Evolutionary conservation across 805 yeast genomes (phyloP), one percentile per base, ranked within the genome.

Genomic region (Tetrapisispora arboricola): DNA sequence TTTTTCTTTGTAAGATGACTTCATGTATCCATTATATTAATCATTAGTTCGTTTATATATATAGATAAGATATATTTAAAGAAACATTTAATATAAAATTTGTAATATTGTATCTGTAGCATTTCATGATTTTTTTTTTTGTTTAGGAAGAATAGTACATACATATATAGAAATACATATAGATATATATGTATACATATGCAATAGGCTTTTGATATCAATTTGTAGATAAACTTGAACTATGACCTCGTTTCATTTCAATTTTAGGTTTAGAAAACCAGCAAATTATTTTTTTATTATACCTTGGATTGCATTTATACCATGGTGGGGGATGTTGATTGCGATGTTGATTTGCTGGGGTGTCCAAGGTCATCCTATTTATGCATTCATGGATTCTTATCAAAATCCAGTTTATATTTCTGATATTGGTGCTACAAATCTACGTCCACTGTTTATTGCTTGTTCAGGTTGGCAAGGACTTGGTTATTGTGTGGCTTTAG

Each of bases 301-400:
- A 30, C 96, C 96, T 4, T 60, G 85, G 30, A 53, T 77, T 3
- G 73, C 84, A 1, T 63, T 76, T 39, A 59, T 78, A 2, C 79
- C 77, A 11, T 88, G 96, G 96, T 82, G 86, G 78, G 95, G 84
- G 4, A 84, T 85, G 95, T 73, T 88, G 10, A 78, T 81, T 5
- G 84, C 94, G 8, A 65, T 88, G 75, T 55, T 88, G 48, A 58
- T 71, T 1, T 72, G 78, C 49, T 88, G 96, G 96, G 75, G 81
- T 2, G 71, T 67, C 3, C 85, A 84, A 55, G 95, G 95, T 2
- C 73, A 73, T 37, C 95, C 94, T 0, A 66, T 72, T 12, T 81
- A 84, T 55, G 57, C 66, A 42, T 77, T 76, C 49, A 71, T 76
- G 68, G 61, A 63, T 32, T 40, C 56, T 1, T 44, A 61, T 3